Percentiles rank a stretch among this genome's conserved stretches.
These are phyloP conservation scores for Rutstroemia sydowiana DNA, from an alignment of 2,329 filamentous ascomycete genomes.

Conservation along the genomic window DNA sequence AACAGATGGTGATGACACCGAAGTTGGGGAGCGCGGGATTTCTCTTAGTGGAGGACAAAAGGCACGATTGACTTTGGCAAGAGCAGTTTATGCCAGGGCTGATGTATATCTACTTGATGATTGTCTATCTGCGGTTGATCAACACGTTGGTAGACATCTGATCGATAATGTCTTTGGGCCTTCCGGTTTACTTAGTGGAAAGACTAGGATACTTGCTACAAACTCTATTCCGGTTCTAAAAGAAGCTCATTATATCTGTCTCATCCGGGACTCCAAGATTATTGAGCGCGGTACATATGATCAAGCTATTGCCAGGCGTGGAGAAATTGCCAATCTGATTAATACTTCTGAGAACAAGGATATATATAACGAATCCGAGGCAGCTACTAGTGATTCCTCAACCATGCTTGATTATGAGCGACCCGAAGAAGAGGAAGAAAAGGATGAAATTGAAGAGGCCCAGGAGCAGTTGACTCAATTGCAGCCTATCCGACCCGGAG, in stretches of 20 bases:
- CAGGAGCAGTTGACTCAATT: conserved; percentile 72
- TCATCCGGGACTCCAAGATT: conserved; percentile 76
- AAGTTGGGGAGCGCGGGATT: conserved; percentile 94
- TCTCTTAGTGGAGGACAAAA: conserved; percentile 95
- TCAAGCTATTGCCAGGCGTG: conserved; percentile 89
- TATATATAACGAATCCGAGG: conserved; percentile 34
- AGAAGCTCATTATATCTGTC: conserved; percentile 80
- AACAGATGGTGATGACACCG: conserved; percentile 91
- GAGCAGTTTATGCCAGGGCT: conserved; percentile 93
- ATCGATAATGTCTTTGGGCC: conserved; percentile 90
- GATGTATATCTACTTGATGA: conserved; percentile 95
- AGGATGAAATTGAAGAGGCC: conserved; percentile 62
- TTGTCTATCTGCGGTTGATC: conserved; percentile 92
- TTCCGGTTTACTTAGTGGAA: conserved; percentile 71
- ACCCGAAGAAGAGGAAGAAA: conserved; percentile 45
- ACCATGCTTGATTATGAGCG: conserved; percentile 44
- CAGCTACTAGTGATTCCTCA: conserved; percentile 45
- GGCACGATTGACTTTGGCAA: conserved; percentile 81
- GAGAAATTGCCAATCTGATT: conserved; percentile 77
- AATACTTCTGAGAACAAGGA: conserved; percentile 62
- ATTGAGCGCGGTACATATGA: conserved; percentile 84
- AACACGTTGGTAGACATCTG: conserved; percentile 89
- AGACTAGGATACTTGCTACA: conserved; percentile 88
- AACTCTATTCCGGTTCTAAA: conserved; percentile 89
- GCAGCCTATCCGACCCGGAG: conserved; percentile 59